Base-by-base conservation (phyloP, 768 basidiomycete species). In the Candolleomyces aberdarensis region DNA sequence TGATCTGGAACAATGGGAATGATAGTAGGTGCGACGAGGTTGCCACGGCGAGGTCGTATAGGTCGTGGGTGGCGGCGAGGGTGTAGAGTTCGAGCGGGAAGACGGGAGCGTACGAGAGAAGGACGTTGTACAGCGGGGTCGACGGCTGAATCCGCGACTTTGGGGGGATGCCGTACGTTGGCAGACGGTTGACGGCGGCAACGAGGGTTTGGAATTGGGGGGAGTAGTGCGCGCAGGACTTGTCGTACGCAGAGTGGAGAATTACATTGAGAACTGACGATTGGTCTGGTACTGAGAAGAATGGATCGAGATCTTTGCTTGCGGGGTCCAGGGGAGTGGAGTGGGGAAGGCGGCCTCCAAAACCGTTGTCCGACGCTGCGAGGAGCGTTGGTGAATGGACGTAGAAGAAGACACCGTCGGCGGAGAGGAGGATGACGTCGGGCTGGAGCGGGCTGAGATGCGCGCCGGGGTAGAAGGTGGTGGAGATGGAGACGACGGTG, bases 381-480 rank as follows among this genome's bases (percentile, higher is more conserved):
- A 88, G 77, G 47, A 94, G 75, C 56, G 84, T 66, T 47, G 83
- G 75, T 0, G 79, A 75, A 70, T 93, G 90, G 6, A 87, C 87
- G 67, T 93, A 93, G 80, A 94, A 94, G 73, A 92, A 91, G 44
- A 94, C 90, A 17, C 83, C 81, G 67, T 94, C 92, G 31, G 85
- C 80, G 2, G 90, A 86, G 58, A 92, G 75, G 54, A 92, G 74
- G 65, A 88, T 78, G 48, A 85, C 65, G 69, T 94, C 88, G 0
- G 88, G 84, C 1, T 79, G 77, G n/a, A 80, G 70, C 0, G 81
- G 66, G 40, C 83, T 77, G 62, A 82, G 80, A 61, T 85, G 82
- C 3, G 88, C 85, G 41, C 83, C 85, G 3, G 91, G 90, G 67
- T 83, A 87, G 74, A 93, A 94, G 0, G 90, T 90, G 29, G 92